These are phyloP conservation scores for Diaporthe vaccinii DNA, from an alignment of 2,329 filamentous ascomycete genomes.

Conservation along the genomic window DNA sequence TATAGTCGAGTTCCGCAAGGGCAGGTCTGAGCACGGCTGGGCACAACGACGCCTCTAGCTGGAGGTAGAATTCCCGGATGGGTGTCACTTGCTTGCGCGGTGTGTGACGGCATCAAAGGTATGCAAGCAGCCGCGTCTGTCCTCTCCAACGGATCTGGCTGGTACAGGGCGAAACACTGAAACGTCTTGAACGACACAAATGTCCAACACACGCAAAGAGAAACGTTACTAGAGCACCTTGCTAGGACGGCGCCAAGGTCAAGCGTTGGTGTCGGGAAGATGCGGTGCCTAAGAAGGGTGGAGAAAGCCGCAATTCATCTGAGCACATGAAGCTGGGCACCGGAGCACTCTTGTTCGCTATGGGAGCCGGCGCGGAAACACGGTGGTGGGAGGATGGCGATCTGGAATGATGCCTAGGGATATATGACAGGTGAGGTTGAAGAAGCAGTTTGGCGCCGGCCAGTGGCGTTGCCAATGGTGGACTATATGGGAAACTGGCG, in stretches of 20 bases:
- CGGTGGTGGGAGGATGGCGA: conserved; percentile 21
- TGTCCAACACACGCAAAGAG: conserved; percentile 44
- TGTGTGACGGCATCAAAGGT: conserved; percentile 47
- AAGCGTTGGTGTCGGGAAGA: conserved; percentile 35
- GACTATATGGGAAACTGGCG: conserved; percentile 31
- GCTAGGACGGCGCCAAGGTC: conserved; percentile 36
- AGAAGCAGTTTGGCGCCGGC: conserved; percentile 38
- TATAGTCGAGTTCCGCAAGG: conserved; percentile 28
- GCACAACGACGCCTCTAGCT: conserved; percentile 33
- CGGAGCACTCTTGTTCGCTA: conserved; percentile 12
- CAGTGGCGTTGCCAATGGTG: conserved; percentile 38
- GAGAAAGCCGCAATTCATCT: conserved; percentile 30
- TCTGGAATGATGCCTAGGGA: conserved; percentile 29
- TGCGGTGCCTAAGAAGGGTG: conserved; percentile 29
- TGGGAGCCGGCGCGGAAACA: conserved; percentile 10
- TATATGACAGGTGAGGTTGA: conserved; percentile 34
- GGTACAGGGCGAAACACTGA: conserved; percentile 38
- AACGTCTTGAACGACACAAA: conserved; percentile 40
- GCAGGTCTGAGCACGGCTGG: neutral
- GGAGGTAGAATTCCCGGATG: conserved; percentile 36
- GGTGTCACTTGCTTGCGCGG: conserved; percentile 41
- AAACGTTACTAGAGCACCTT: conserved; percentile 40
- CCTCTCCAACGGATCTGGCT: conserved; percentile 40
- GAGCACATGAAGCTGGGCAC: conserved; percentile 34
- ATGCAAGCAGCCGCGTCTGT: conserved; percentile 48